Percentiles rank a stretch among this genome's conserved stretches.
Evolutionary conservation across 371 early-diverging fungal genomes (phyloP).

Genomic region (Saksenaea oblongispora): DNA sequence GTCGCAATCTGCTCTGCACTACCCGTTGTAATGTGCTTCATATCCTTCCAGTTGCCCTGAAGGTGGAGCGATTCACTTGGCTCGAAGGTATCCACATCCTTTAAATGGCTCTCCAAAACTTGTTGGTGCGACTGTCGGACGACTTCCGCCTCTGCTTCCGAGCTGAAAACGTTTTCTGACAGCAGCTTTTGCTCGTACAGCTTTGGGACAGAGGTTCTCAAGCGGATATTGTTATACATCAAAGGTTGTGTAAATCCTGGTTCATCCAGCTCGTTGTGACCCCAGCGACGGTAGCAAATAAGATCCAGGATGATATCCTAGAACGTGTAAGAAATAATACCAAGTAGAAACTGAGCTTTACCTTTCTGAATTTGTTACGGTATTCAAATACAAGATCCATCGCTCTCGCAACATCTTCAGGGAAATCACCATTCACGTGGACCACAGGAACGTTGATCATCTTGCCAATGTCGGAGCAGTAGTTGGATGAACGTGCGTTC

Average conservation of each 20-base stretch:
- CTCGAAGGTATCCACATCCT: conserved; percentile 51
- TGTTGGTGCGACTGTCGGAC: conserved; percentile 58
- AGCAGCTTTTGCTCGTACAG: conserved; percentile 76
- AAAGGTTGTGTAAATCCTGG: conserved; percentile 96
- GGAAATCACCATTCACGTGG: conserved; percentile 95
- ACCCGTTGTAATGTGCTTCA: conserved; percentile 50
- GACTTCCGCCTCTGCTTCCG: conserved; percentile 47
- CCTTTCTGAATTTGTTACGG: conserved; percentile 87
- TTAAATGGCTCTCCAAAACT: conserved; percentile 61
- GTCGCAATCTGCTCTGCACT: conserved; percentile 40
- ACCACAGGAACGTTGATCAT: conserved; percentile 94
- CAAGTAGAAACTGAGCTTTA: conserved; percentile 12
- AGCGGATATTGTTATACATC: conserved; percentile 93
- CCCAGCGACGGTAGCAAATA: conserved; percentile 93
- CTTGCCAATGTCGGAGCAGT: conserved; percentile 93
- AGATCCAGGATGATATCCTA: conserved; percentile 89
- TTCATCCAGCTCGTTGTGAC: conserved; percentile 97
- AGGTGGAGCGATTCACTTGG: conserved; percentile 54
- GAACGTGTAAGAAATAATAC: background rate
- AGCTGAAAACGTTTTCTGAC: conserved; percentile 34
- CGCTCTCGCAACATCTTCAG: conserved; percentile 91
- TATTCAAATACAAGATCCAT: conserved; percentile 87
- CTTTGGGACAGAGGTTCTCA: conserved; percentile 79
- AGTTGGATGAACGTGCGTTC: conserved; percentile 88
- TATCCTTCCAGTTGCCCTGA: conserved; percentile 70